Conservation (phyloP, 2,329 filamentous ascomycete genomes). For the Penicillium sp. region DNA sequence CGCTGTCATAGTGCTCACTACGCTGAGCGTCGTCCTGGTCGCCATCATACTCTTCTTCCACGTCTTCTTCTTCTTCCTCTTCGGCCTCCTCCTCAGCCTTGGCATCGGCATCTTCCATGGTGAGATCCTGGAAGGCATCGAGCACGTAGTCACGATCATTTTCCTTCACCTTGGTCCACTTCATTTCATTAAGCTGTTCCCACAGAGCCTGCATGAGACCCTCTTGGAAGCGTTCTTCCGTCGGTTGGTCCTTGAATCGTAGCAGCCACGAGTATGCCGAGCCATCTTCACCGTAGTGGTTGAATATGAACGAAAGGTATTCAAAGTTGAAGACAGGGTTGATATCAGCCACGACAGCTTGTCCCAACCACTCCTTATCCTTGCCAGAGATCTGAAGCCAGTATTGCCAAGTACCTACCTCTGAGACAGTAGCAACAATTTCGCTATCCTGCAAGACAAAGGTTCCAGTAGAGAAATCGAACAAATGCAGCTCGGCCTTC, state of each 20-base stretch:
- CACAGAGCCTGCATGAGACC: conserved; percentile 93
- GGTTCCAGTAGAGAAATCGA: conserved; percentile 80
- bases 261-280: conserved; percentile 94
- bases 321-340: conserved; percentile 99
- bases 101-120: conserved; percentile 73
- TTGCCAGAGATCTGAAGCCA: conserved; percentile 82
- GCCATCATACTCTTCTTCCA: conserved; percentile 60
- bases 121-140: conserved; percentile 90
- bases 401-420: conserved; percentile 89
- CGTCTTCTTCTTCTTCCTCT: conserved; percentile 51
- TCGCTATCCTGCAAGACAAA: conserved; percentile 76
- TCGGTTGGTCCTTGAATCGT: conserved; percentile 78
- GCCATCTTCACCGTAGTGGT: conserved; percentile 84
- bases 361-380: conserved; percentile 79
- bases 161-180: conserved; percentile 91
- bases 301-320: conserved; percentile 98
- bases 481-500: conserved; percentile 82
- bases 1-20: conserved; percentile 70
- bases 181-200: conserved; percentile 91
- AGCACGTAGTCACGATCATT: conserved; percentile 90
- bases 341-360: conserved; percentile 80
- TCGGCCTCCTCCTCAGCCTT: conserved; percentile 55
- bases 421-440: conserved; percentile 74
- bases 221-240: conserved; percentile 83
- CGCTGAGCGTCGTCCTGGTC: conserved; percentile 60